These are phyloP conservation scores for Penicillium freii DNA, from an alignment of 2,329 filamentous ascomycete species.

Conservation along the genomic window DNA sequence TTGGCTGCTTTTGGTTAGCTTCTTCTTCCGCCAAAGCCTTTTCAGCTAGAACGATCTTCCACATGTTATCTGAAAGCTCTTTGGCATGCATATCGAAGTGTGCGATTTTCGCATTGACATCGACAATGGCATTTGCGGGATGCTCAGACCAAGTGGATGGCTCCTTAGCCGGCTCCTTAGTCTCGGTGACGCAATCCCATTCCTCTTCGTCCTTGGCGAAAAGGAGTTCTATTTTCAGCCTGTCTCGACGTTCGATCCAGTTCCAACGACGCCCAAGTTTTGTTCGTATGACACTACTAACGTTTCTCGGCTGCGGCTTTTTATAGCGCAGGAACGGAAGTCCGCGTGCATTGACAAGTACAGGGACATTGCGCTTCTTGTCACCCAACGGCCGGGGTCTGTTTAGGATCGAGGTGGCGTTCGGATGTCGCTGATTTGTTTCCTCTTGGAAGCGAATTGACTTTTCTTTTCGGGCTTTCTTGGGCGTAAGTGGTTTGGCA, in stretches of 20 bases:
- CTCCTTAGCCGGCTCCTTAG: slow-evolving; percentile 20
- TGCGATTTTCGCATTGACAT: slow-evolving; percentile 26
- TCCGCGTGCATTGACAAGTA: slow-evolving; percentile 43
- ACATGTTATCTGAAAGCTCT: slow-evolving; percentile 37
- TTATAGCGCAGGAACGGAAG: slow-evolving; percentile 46
- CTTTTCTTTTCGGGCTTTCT: slow-evolving; percentile 26
- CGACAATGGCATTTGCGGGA: slow-evolving; percentile 19
- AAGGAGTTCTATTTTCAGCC: slow-evolving; percentile 30
- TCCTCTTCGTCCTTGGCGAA: slow-evolving; percentile 43
- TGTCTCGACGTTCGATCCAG: slow-evolving; percentile 33
- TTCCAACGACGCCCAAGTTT: slow-evolving; percentile 39
- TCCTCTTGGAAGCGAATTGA: slow-evolving; percentile 26
- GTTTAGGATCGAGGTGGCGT: slow-evolving; percentile 35
- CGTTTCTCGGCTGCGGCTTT: slow-evolving; percentile 43
- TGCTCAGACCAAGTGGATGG: slow-evolving; percentile 26
- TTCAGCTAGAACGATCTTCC: slow-evolving; percentile 42
- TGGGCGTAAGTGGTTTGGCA: slow-evolving; percentile 24
- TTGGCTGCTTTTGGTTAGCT: not conserved
- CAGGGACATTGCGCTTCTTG: slow-evolving; percentile 42
- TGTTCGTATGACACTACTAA: slow-evolving; percentile 38
- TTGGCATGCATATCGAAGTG: slow-evolving; percentile 29
- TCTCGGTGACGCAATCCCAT: slow-evolving; percentile 40
- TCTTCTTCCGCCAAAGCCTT: slow-evolving; percentile 35
- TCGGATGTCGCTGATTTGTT: slow-evolving; percentile 34
- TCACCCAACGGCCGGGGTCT: slow-evolving; percentile 35